Evolutionary conservation across 108 stramenopile genomes (phyloP).

Genomic region (Epithemia pelagica): DNA sequence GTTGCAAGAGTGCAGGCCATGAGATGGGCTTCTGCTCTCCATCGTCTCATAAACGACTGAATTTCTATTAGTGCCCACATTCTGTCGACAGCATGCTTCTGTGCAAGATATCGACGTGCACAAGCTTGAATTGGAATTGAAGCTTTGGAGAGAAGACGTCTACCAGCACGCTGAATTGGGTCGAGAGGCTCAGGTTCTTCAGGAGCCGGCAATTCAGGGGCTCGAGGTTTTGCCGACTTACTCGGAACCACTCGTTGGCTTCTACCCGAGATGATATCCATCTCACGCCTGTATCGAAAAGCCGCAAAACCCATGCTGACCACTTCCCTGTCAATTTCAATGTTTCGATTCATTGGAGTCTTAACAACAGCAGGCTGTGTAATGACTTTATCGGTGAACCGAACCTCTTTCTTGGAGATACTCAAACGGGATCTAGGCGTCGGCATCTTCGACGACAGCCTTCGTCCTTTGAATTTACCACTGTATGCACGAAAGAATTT

Average conservation of each 20-base stretch:
- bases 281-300: background rate
- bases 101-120: constrained; percentile 59
- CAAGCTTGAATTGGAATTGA: constrained; percentile 76
- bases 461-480: constrained; percentile 1
- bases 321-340: background rate
- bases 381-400: background rate
- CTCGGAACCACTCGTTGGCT: constrained; percentile 2
- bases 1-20: constrained; percentile 13
- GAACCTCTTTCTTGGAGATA: background rate
- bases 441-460: background rate
- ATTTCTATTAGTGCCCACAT: constrained; percentile 74
- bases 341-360: background rate
- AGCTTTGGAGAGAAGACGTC: constrained; percentile 62
- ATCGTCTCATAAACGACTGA: constrained; percentile 67
- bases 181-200: constrained; percentile 56
- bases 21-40: constrained; percentile 56
- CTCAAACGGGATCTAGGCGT: background rate
- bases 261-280: background rate
- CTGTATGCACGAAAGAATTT: constrained; percentile 3
- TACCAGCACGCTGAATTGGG: constrained; percentile 74
- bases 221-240: background rate
- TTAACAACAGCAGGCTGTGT: background rate
- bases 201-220: constrained; percentile 15
- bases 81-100: constrained; percentile 50
- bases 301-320: background rate